A percentile compares a stretch with the other conserved stretches of the same genome.
phyloP scores from a whole-genome alignment of 768 basidiomycete species.

The Rossbeevera mucosa region DNA sequence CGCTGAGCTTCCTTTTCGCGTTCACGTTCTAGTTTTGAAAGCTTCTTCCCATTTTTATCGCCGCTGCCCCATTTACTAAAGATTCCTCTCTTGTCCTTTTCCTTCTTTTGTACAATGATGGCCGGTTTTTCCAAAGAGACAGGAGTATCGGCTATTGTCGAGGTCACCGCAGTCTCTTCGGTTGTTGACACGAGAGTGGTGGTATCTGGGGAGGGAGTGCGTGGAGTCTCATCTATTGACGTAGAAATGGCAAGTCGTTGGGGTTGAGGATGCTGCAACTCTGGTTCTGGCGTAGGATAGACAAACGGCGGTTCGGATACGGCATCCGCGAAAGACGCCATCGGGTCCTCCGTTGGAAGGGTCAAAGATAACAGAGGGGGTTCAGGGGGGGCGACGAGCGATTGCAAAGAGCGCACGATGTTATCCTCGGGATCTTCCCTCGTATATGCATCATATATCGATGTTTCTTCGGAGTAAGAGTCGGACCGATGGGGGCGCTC shows the following conservation, averaged over 20 bases:
- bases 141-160: slow-evolving; percentile 24
- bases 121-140: slow-evolving; percentile 14
- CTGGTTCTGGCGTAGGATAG: slow-evolving; percentile 32
- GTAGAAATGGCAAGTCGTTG: slow-evolving; percentile 41
- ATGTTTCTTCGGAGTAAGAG: slow-evolving; percentile 75
- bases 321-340: slow-evolving; percentile 6
- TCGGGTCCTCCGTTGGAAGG: slow-evolving; percentile 15
- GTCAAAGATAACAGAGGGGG: slow-evolving; percentile 24
- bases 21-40: slow-evolving; percentile 39
- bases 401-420: slow-evolving; percentile 16
- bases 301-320: slow-evolving; percentile 29
- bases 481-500: slow-evolving; percentile 53
- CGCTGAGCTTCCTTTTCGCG: slow-evolving; percentile 44
- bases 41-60: slow-evolving; percentile 61
- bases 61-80: slow-evolving; percentile 57
- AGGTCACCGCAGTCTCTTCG: slow-evolving; percentile 24
- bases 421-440: slow-evolving; percentile 50
- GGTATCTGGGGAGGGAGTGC: slow-evolving; percentile 57
- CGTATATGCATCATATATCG: slow-evolving; percentile 82
- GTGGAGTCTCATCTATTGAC: slow-evolving; percentile 36
- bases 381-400: slow-evolving; percentile 16
- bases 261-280: slow-evolving; percentile 66
- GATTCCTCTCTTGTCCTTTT: slow-evolving; percentile 71
- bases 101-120: slow-evolving; percentile 45
- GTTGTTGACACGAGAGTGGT: slow-evolving; percentile 23